These are phyloP conservation scores for Domatiomyces globalis DNA, from an alignment of 2,329 filamentous ascomycete genomes.

Conservation along the genomic window DNA sequence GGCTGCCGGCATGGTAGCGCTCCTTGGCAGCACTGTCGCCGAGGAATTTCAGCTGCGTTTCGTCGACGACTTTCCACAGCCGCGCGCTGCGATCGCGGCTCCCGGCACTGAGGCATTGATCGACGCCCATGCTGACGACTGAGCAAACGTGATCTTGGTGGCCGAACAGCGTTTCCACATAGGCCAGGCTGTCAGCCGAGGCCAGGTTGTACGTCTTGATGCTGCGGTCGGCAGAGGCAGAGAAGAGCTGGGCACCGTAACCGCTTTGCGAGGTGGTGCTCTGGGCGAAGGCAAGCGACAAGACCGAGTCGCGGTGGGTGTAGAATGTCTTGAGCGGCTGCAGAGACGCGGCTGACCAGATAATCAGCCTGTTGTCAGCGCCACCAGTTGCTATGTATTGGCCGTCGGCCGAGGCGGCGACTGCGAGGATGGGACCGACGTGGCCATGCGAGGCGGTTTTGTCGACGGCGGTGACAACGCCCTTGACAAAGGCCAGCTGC, in stretches of 20 bases:
- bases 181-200: constrained; percentile 62
- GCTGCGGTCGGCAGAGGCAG: constrained; percentile 76
- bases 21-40: constrained; percentile 47
- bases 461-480: constrained; percentile 28
- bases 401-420: constrained; percentile 78
- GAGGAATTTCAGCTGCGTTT: constrained; percentile 88
- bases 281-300: constrained; percentile 68
- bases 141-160: constrained; percentile 85
- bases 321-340: constrained; percentile 69
- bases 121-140: constrained; percentile 67
- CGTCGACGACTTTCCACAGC: constrained; percentile 91
- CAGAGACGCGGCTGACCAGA: constrained; percentile 72
- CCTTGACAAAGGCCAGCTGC: constrained; percentile 35
- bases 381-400: constrained; percentile 86
- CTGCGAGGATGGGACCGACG: constrained; percentile 61
- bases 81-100: constrained; percentile 81
- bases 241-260: constrained; percentile 71
- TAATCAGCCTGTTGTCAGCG: constrained; percentile 65
- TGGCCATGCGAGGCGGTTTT: constrained; percentile 51
- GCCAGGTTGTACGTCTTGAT: constrained; percentile 83
- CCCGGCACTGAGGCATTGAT: constrained; percentile 82
- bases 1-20: constrained; percentile 58
- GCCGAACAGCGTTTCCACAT: constrained; percentile 89
- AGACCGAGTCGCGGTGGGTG: constrained; percentile 84
- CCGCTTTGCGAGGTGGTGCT: constrained; percentile 43